phyloP scores from a whole-genome alignment of 495 filamentous ascomycete genomes.

The Talaromyces liani region DNA sequence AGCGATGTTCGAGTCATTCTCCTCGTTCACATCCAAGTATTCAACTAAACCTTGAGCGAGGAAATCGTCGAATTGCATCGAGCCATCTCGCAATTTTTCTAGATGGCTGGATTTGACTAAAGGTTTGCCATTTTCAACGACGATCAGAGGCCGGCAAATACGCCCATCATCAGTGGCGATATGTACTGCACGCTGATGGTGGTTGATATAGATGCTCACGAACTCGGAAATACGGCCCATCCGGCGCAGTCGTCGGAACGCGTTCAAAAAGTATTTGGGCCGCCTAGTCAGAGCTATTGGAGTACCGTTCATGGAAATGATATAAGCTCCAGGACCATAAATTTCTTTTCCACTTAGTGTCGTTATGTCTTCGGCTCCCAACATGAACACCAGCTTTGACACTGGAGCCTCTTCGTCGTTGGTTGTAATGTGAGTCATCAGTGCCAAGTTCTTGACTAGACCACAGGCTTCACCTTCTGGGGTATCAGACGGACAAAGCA shows the following conservation, averaged over 20 bases:
- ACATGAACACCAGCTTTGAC: slow-evolving; percentile 65
- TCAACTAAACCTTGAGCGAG: slow-evolving; percentile 82
- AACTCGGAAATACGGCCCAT: slow-evolving; percentile 89
- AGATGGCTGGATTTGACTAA: slow-evolving; percentile 71
- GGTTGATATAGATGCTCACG: slow-evolving; percentile 90
- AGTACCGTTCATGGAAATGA: slow-evolving; percentile 93
- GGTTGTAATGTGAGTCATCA: slow-evolving; percentile 99
- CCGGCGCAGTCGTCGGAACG: slow-evolving; percentile 76
- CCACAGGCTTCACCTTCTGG: slow-evolving; percentile 98
- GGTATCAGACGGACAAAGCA: slow-evolving; percentile 94
- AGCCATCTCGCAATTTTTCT: slow-evolving; percentile 68
- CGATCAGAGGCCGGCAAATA: slow-evolving; percentile 89
- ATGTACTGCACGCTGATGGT: slow-evolving; percentile 83
- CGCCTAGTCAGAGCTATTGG: slow-evolving; percentile 74
- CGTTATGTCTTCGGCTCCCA: slow-evolving; percentile 72
- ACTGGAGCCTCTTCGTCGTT: slow-evolving; percentile 88
- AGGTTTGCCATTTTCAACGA: slow-evolving; percentile 79
- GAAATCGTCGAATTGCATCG: slow-evolving; percentile 87
- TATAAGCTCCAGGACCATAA: slow-evolving; percentile 72
- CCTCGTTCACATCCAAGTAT: slow-evolving; percentile 96
- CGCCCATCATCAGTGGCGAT: slow-evolving; percentile 95
- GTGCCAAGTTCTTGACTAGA: slow-evolving; percentile 93
- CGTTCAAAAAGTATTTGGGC: slow-evolving; percentile 74
- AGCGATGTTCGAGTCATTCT: slow-evolving; percentile 91
- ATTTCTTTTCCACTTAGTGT: slow-evolving; percentile 71